Conservation (phyloP, 768 basidiomycete species). For the Hydnum rufescens region DNA sequence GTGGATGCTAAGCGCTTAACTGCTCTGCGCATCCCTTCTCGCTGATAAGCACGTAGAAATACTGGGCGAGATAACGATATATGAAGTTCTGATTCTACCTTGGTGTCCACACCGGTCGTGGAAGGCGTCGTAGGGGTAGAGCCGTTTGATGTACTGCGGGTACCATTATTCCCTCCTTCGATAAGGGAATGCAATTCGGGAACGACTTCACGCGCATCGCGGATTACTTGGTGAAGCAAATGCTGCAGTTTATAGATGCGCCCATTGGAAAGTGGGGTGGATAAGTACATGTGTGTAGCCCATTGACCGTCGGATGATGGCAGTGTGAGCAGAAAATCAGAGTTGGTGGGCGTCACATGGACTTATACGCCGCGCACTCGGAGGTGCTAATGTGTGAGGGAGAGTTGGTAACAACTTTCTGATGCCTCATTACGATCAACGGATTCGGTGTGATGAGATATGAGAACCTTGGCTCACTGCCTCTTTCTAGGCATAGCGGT, state of each 20-base stretch:
- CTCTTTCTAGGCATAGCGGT: too few relatives aligned
- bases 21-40: slow-evolving; percentile 45
- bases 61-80: slow-evolving; percentile 72
- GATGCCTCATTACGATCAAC: too few relatives aligned
- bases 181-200: slow-evolving; percentile 29
- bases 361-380: too few relatives aligned
- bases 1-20: slow-evolving; percentile 33
- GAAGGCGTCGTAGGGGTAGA: too few relatives aligned
- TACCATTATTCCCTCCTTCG: slow-evolving; percentile 8
- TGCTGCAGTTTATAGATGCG: background rate
- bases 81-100: slow-evolving; percentile 39
- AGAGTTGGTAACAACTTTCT: too few relatives aligned
- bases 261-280: slow-evolving; percentile 21
- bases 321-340: too few relatives aligned
- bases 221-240: background rate
- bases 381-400: too few relatives aligned
- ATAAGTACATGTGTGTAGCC: slow-evolving; percentile 57
- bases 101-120: too few relatives aligned
- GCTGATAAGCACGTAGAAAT: slow-evolving; percentile 60
- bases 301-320: slow-evolving; percentile 81
- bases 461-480: too few relatives aligned
- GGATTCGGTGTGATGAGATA: too few relatives aligned
- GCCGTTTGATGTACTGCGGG: background rate
- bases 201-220: slow-evolving; percentile 14
- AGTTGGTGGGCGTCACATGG: too few relatives aligned